Evolutionary conservation across 352 stramenopile genomes (phyloP).

Genomic region (Phytopythium chamaehyphon): DNA sequence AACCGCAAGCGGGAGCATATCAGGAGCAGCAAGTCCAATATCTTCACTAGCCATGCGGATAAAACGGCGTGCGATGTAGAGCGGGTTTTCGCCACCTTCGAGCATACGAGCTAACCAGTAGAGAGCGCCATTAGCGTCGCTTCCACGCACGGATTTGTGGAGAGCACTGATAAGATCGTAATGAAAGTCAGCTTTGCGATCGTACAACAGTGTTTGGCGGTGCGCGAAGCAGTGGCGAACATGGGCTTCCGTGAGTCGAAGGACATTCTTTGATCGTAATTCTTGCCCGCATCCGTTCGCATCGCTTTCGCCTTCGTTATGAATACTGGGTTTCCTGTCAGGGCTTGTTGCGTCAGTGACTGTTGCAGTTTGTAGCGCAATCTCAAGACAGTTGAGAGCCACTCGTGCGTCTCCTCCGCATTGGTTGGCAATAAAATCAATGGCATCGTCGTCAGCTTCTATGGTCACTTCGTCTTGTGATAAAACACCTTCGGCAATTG

Average conservation of each 20-base stretch:
- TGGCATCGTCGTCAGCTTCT: conserved; percentile 45
- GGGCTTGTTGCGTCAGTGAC: not conserved
- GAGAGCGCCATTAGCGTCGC: conserved; percentile 72
- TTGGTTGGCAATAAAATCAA: conserved; percentile 66
- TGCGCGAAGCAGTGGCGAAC: conserved; percentile 73
- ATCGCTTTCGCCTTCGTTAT: not conserved
- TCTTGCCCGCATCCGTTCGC: not conserved
- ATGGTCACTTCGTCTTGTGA: conserved; percentile 11
- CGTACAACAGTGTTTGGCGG: conserved; percentile 75
- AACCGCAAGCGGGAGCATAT: conserved; percentile 64
- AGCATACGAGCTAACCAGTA: conserved; percentile 88
- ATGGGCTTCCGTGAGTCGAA: conserved; percentile 48
- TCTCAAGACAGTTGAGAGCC: conserved; percentile 81
- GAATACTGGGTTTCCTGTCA: conserved; percentile 9
- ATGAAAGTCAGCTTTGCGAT: conserved; percentile 83
- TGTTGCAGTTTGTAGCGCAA: conserved; percentile 52
- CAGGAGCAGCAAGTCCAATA: conserved; percentile 65
- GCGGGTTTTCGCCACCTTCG: conserved; percentile 78
- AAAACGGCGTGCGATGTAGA: conserved; percentile 75
- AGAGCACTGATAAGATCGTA: conserved; percentile 85
- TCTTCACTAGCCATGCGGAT: conserved; percentile 87
- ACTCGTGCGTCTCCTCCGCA: conserved; percentile 77
- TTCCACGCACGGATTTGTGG: conserved; percentile 83
- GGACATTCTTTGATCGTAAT: not conserved
- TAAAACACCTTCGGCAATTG: conserved; percentile 7